These are phyloP conservation scores for Astragalus glycyphyllos DNA, from an alignment of 306 rosid species.

Conservation along the genomic window DNA sequence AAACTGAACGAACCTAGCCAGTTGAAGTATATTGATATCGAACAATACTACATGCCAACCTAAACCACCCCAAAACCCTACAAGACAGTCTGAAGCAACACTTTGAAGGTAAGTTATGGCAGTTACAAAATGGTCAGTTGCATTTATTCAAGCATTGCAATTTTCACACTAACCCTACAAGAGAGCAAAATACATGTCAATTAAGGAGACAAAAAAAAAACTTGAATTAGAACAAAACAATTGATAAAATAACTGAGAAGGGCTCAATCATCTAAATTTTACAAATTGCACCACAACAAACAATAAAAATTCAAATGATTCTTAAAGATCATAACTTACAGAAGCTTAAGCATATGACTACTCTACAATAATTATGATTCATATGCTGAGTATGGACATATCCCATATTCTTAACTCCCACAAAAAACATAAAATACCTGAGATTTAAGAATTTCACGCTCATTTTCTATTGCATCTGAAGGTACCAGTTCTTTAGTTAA, in stretches of 20 bases:
- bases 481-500: constrained; percentile 87
- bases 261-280: neutral
- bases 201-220: neutral
- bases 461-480: constrained; percentile 71
- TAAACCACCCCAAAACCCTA: constrained; percentile 28
- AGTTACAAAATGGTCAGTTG: constrained; percentile 13
- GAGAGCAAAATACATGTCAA: neutral
- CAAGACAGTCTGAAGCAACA: constrained; percentile 10
- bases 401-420: neutral
- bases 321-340: neutral
- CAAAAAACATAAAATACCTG: constrained; percentile 62
- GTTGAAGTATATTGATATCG: constrained; percentile 9
- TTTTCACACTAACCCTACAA: neutral
- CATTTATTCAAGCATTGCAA: constrained; percentile 9
- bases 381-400: neutral
- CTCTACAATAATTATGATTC: constrained; percentile 7
- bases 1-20: constrained; percentile 24
- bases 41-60: constrained; percentile 31
- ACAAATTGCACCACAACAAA: neutral
- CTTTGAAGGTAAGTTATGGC: constrained; percentile 6
- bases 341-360: constrained; percentile 23
- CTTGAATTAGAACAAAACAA: constrained; percentile 23
- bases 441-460: constrained; percentile 87
- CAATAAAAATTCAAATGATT: constrained; percentile 3
- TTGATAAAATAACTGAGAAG: neutral